Evolutionary conservation across 73 alveolate genomes (phyloP).

Genomic region (Paramecium biaurelia): DNA sequence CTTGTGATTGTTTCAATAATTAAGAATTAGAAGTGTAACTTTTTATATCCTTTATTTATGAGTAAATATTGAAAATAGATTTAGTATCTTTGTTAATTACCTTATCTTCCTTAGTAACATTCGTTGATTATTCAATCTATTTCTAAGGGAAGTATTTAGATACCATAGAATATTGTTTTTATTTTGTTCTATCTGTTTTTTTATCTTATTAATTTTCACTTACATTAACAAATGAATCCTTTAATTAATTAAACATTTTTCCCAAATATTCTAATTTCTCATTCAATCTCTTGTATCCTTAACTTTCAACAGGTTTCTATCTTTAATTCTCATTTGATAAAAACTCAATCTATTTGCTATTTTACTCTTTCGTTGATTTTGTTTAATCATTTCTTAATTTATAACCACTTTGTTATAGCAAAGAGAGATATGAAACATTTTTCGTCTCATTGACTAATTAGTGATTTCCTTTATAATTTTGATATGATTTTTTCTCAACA

Average conservation of each 20-base stretch:
- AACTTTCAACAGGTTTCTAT: background rate
- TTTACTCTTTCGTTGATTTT: background rate
- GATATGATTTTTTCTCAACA: background rate
- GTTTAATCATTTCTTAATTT: background rate
- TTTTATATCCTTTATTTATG: background rate
- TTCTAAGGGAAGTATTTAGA: background rate
- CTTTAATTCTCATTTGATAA: background rate
- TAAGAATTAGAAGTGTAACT: background rate
- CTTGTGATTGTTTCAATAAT: background rate
- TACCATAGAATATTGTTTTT: background rate
- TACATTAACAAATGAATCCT: background rate
- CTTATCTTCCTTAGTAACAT: background rate
- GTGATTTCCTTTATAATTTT: background rate
- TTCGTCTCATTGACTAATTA: background rate
- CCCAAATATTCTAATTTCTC: constrained; percentile 2
- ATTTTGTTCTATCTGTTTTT: background rate
- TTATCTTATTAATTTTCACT: background rate
- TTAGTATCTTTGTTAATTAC: background rate
- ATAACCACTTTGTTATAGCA: background rate
- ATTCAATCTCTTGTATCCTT: background rate
- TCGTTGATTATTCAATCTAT: background rate
- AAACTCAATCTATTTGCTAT: background rate
- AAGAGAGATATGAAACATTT: background rate
- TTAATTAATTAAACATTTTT: background rate
- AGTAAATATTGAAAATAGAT: background rate